Evolutionary conservation across 1,284 basidiomycete species (phyloP), one percentile per base, ranked within the genome.

Genomic region (Neonothopanus nambi): DNA sequence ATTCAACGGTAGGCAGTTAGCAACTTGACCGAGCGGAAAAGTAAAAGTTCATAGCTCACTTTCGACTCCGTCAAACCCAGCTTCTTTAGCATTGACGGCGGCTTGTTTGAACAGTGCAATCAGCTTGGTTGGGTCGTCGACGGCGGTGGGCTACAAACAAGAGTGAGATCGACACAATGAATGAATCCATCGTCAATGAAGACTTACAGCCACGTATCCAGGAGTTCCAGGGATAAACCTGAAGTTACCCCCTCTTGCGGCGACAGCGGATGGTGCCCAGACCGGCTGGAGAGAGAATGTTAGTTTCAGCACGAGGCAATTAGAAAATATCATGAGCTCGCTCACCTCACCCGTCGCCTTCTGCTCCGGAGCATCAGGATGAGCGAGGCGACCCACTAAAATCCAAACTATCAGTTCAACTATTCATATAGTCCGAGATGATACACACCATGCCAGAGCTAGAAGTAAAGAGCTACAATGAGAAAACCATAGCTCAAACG

Each of bases 41-140:
- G 13, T 17, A 5, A 35, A 18, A 15, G 24, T 11, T 38, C 43
- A 20, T 36, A 23, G 58, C 69, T 47, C 59, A 75, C 76, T 50
- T 68, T 88, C 84, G 33, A 86, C 78, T 33, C 84, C 84, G 59
- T 89, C 85, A 59, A 87, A 86, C 0, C 84, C 85, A 21, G 84
- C 82, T 60, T 76, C 71, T 46, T 81, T 76, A 3, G 83, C 81
- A 52, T 79, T 79, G 40, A 74, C 61, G 3, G 83, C 82, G 0
- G 81, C 81, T 41, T 78, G 61, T 37, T 68, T 74, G 66, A 78
- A 87, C 45, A 75, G 65, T 0, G 65, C 69, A 35, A 83, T 67
- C 49, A 78, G 59, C 1, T 65, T 63, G 47, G 63, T 63, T 1
- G 76, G 75, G 44, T 80, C 75, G 17, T 70, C 65, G 23, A 78